These are phyloP conservation scores for Malus hybrid DNA, from an alignment of 331 rosid species.

Conservation along the genomic window DNA sequence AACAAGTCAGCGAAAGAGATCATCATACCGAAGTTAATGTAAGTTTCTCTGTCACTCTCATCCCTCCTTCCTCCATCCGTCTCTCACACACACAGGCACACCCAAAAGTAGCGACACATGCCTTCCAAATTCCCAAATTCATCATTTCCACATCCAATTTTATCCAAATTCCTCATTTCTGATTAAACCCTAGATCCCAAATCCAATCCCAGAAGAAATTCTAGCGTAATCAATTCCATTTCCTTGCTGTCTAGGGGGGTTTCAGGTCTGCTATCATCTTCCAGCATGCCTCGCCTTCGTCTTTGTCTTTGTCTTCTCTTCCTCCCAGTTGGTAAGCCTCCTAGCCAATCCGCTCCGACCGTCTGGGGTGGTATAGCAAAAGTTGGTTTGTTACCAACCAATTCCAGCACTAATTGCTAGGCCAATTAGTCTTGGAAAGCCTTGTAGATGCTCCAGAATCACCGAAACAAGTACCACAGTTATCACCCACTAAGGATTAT, in stretches of 20 bases:
- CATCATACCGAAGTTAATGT: conserved; percentile 64
- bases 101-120: background rate
- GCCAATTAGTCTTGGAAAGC: background rate
- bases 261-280: no score
- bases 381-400: no score
- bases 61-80: background rate
- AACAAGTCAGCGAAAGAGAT: conserved; percentile 89
- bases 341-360: no score
- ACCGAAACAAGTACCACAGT: background rate
- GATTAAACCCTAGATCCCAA: conserved; percentile 27
- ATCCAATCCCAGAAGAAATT: background rate
- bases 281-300: no score
- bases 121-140: background rate
- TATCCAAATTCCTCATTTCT: background rate
- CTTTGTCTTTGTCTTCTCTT: no score
- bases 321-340: no score
- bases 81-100: background rate
- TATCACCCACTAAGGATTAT: background rate
- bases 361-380: no score
- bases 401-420: no score
- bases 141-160: background rate
- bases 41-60: conserved; percentile 16
- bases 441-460: background rate
- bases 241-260: no score
- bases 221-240: no score